A percentile compares a stretch with the other conserved stretches of the same genome.
These are phyloP conservation scores for Tolypocladium tundrense DNA, from an alignment of 2,329 filamentous ascomycete species.

Conservation along the genomic window DNA sequence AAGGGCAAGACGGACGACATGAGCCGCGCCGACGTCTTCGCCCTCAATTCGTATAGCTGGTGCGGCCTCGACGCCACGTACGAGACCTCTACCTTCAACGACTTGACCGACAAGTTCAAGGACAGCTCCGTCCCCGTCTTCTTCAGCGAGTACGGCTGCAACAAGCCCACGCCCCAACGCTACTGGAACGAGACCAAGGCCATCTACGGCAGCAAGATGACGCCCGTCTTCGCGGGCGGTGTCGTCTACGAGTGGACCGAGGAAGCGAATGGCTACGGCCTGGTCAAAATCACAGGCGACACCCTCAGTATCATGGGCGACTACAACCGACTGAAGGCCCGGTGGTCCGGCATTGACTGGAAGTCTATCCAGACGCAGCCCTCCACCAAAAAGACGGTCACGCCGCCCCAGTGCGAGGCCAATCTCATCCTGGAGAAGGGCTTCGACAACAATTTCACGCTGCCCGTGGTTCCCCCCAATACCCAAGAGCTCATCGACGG, in stretches of 20 bases:
- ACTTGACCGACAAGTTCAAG: constrained; percentile 54
- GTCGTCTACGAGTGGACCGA: constrained; percentile 75
- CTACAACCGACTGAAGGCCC: constrained; percentile 62
- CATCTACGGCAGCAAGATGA: constrained; percentile 66
- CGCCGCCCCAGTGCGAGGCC: constrained; percentile 52
- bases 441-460: constrained; percentile 71
- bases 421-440: constrained; percentile 55
- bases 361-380: constrained; percentile 53
- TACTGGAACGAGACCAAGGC: constrained; percentile 65
- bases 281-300: constrained; percentile 52
- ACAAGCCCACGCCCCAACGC: constrained; percentile 55
- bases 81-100: constrained; percentile 50
- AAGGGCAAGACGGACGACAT: constrained; percentile 43
- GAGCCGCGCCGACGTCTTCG: constrained; percentile 64
- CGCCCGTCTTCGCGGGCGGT: constrained; percentile 57
- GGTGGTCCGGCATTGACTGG: constrained; percentile 69
- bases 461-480: constrained; percentile 59
- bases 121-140: constrained; percentile 63
- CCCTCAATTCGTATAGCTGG: constrained; percentile 65
- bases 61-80: constrained; percentile 53
- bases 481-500: constrained; percentile 64
- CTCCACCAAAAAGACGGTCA: constrained; percentile 37
- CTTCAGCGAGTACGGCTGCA: constrained; percentile 78
- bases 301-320: constrained; percentile 50
- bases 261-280: constrained; percentile 55